Conservation (phyloP, 176 grass and related monocot genomes). For the Ensete ventricosum region DNA sequence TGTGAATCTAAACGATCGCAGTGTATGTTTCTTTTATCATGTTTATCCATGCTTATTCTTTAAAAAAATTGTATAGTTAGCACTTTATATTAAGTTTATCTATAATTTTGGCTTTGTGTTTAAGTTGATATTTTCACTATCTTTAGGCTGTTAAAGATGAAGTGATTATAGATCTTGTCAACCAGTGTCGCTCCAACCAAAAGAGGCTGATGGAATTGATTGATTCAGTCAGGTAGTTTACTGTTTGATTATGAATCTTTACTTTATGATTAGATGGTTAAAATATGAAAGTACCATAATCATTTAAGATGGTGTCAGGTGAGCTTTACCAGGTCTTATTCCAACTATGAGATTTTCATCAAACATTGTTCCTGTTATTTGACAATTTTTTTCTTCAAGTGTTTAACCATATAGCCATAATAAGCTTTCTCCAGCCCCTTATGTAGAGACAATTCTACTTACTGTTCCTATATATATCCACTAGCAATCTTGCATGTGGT, state of each 20-base stretch:
- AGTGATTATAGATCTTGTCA: slow-evolving; percentile 67
- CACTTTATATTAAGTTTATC: neutral
- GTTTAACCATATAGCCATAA: neutral
- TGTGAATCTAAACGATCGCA: slow-evolving; percentile 48
- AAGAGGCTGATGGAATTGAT: slow-evolving; percentile 55
- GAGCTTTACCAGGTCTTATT: neutral
- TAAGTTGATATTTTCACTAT: neutral
- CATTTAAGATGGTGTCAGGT: neutral
- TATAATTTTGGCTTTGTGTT: neutral
- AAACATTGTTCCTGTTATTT: neutral
- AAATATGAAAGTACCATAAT: neutral
- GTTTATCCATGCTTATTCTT: neutral
- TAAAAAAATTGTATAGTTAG: neutral
- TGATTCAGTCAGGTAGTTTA: slow-evolving; percentile 47
- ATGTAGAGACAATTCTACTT: too few species aligned
- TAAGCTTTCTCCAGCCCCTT: neutral
- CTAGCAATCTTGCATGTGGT: too few species aligned
- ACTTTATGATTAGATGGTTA: neutral
- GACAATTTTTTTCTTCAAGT: neutral
- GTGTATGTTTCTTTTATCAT: slow-evolving; percentile 31
- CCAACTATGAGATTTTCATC: neutral
- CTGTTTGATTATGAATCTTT: slow-evolving; percentile 12
- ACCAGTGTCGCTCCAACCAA: slow-evolving; percentile 63
- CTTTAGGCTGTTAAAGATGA: slow-evolving; percentile 72
- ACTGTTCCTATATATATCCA: too few species aligned